A percentile compares a stretch with the other conserved stretches of the same genome.
Conservation (phyloP, 2,329 filamentous ascomycete genomes). For the Trichoderma polysporum region DNA sequence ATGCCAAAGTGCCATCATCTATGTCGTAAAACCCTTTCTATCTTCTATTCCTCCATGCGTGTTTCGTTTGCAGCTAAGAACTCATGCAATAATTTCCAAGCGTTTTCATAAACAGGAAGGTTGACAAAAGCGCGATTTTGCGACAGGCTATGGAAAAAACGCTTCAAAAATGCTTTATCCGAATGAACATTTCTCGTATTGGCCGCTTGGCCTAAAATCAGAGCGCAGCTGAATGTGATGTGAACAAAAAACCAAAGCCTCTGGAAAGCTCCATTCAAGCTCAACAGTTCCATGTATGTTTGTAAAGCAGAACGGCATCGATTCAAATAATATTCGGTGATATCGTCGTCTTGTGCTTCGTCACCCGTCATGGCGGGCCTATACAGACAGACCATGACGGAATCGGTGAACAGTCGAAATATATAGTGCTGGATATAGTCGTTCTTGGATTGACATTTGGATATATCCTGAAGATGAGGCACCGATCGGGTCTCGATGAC, state of each 20-base stretch:
- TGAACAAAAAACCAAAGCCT: constrained; percentile 11
- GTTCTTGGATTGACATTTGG: constrained; percentile 2
- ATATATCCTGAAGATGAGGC: constrained; percentile 1
- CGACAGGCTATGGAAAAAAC: not conserved
- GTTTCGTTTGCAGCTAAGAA: not conserved
- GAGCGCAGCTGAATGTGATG: constrained; percentile 8
- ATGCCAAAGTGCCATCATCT: not conserved
- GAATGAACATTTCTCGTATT: not conserved
- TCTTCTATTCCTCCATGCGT: not conserved
- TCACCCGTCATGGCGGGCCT: not conserved
- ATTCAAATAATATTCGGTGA: not conserved
- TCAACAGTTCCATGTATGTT: constrained; percentile 2
- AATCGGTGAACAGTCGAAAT: not conserved
- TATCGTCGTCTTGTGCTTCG: not conserved
- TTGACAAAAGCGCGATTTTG: not conserved
- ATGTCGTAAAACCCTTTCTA: not conserved
- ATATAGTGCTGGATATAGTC: constrained; percentile 11
- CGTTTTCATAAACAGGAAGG: constrained; percentile 3
- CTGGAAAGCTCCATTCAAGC: not conserved
- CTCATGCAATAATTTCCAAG: not conserved
- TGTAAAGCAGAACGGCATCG: constrained; percentile 4
- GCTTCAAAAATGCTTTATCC: constrained; percentile 4
- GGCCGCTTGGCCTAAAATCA: not conserved
- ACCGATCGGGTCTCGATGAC: constrained; percentile 3
- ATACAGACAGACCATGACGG: constrained; percentile 2